Evolutionary conservation across 331 rosid genomes (phyloP).

Genomic region (Stylosanthes scabra): DNA sequence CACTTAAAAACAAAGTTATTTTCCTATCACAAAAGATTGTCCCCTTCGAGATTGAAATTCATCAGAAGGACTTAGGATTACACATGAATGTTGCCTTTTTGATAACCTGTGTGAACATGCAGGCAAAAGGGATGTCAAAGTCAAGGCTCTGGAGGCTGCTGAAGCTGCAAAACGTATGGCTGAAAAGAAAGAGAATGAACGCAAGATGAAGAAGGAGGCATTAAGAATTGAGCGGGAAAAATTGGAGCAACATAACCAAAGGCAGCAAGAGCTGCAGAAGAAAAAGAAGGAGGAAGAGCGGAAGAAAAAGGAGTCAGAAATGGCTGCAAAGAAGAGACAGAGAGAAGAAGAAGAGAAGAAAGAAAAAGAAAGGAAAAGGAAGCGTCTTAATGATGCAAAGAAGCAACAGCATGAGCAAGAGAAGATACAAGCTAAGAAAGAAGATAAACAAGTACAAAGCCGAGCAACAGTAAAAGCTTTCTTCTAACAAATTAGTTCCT

Average conservation of each 20-base stretch:
- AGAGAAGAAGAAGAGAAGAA: conserved; percentile 85
- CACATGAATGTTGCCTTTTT: background rate
- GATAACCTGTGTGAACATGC: conserved; percentile 21
- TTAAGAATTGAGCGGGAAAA: conserved; percentile 69
- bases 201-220: conserved; percentile 90
- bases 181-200: conserved; percentile 90
- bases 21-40: conserved; percentile 6
- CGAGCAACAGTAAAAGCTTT: conserved; percentile 53
- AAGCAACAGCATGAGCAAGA: conserved; percentile 64
- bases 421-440: conserved; percentile 63
- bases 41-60: conserved; percentile 8
- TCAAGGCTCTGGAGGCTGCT: conserved; percentile 90
- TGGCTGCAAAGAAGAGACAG: conserved; percentile 82
- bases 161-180: conserved; percentile 82
- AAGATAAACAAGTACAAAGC: conserved; percentile 49
- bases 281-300: conserved; percentile 74
- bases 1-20: conserved; percentile 10
- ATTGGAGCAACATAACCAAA: conserved; percentile 66
- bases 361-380: conserved; percentile 81
- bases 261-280: conserved; percentile 69
- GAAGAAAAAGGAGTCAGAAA: conserved; percentile 73
- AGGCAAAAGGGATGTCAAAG: conserved; percentile 93
- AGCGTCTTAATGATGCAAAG: conserved; percentile 70
- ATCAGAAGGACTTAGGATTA: conserved; percentile 19
- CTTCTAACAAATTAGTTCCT: conserved; percentile 12